Evolutionary conservation across 2,329 filamentous ascomycete species (phyloP), one percentile per base, ranked within the genome.

Genomic region (Xylaria sp.): DNA sequence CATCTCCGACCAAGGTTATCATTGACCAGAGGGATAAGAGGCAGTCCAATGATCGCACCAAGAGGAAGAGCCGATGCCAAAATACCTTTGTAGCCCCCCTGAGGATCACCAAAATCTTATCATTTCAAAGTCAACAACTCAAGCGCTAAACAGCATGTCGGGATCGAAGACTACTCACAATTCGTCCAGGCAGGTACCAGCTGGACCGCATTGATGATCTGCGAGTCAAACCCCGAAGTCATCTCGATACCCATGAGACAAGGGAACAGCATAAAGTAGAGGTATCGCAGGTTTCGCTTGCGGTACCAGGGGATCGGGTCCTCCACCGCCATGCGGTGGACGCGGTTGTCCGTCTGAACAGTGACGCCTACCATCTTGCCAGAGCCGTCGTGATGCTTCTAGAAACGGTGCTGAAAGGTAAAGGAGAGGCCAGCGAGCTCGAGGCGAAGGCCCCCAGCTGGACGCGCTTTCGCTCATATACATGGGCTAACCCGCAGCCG

Each of bases 201-300:
- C 69, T 81, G 80, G 2, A 80, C 79, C 28, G 79, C 74, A 65
- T 81, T 81, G 72, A 81, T 81, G 63, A 81, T 81, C 71, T 81
- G 80, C 11, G 80, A 81, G 72, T 81, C 87, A 72, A 88, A 89
- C 0, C 87, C 87, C 4, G 86, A 87, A 0, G 87, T 89, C 74
- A 87, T 87, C 78, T 89, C 87, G 56, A 89, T 87, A 46, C 87
- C 87, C 76, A 89, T 85, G 74, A 85, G 85, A 44, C 85, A 86
- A 13, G 86, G 86, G 59, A 89, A 86, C 57, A 89, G 79, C 68
- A 86, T 74, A 17, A 88, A 79, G 74, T 89, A 89, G 63, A 89
- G 78, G 15, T 72, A 72, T 40, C 87, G 81, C 54, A 89, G 80
- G 68, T 89, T 88, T 3, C 79, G 83, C 74, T 89, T 89, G 72